These are phyloP conservation scores for Neurospora discreta DNA, from an alignment of 495 filamentous ascomycete species.

Conservation along the genomic window DNA sequence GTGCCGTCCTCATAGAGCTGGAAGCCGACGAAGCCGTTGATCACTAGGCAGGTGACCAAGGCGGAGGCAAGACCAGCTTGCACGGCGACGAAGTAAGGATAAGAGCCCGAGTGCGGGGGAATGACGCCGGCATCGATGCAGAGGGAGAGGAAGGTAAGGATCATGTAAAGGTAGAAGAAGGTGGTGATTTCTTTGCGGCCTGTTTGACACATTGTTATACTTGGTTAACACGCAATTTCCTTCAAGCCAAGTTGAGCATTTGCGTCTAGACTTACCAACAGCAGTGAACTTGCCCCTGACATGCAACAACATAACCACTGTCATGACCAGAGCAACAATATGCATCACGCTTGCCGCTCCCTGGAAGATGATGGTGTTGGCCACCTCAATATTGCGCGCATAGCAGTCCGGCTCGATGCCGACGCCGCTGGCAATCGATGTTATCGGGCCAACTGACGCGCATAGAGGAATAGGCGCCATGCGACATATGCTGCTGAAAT, in stretches of 20 bases:
- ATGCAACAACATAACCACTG: slow-evolving; percentile 91
- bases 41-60: slow-evolving; percentile 74
- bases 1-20: slow-evolving; percentile 99
- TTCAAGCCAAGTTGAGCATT: background rate
- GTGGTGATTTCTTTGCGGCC: slow-evolving; percentile 95
- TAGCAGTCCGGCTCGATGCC: slow-evolving; percentile 89
- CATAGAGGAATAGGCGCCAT: slow-evolving; percentile 82
- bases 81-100: slow-evolving; percentile 82
- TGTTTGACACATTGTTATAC: slow-evolving; percentile 29
- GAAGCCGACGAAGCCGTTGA: slow-evolving; percentile 98
- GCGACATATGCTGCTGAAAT: slow-evolving; percentile 77
- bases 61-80: slow-evolving; percentile 89
- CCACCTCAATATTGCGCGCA: slow-evolving; percentile 87
- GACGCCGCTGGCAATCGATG: slow-evolving; percentile 51
- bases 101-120: slow-evolving; percentile 65
- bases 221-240: slow-evolving; percentile 2
- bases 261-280: slow-evolving; percentile 60
- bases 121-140: slow-evolving; percentile 89
- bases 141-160: slow-evolving; percentile 78
- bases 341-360: slow-evolving; percentile 85
- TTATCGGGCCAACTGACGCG: slow-evolving; percentile 58
- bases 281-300: slow-evolving; percentile 96
- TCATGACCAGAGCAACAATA: slow-evolving; percentile 85
- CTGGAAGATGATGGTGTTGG: slow-evolving; percentile 97
- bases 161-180: slow-evolving; percentile 96